Conservation (phyloP, 2,329 filamentous ascomycete genomes). For the Phialophora chinensis region DNA sequence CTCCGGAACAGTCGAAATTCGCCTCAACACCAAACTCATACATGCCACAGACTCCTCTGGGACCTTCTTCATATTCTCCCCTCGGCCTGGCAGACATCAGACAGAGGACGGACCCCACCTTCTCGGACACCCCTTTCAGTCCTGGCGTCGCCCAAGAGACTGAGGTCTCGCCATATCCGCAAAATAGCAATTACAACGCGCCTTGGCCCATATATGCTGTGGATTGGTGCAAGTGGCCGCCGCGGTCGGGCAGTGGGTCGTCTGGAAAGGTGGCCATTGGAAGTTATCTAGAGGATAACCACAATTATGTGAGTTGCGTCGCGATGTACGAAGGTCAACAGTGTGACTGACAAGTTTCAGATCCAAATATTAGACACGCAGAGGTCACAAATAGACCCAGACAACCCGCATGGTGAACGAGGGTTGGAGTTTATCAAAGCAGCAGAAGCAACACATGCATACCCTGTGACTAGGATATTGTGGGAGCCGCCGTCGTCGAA, state of each 20-base stretch:
- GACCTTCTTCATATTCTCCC: conserved; percentile 78
- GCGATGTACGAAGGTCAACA: neutral
- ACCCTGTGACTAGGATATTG: conserved; percentile 90
- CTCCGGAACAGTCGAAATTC: conserved; percentile 70
- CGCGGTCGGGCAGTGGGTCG: conserved; percentile 67
- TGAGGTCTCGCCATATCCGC: conserved; percentile 68
- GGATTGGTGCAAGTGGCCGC: conserved; percentile 99
- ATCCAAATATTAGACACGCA: conserved; percentile 97
- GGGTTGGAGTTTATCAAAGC: conserved; percentile 89
- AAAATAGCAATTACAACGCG: conserved; percentile 88
- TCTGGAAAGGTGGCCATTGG: conserved; percentile 93
- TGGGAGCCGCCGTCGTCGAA: conserved; percentile 96
- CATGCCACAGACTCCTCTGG: conserved; percentile 59
- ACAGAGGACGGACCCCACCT: conserved; percentile 79
- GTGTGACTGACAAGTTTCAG: conserved; percentile 52
- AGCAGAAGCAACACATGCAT: conserved; percentile 96
- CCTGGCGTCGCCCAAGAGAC: conserved; percentile 67
- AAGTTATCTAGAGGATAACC: conserved; percentile 95
- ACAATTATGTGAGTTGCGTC: conserved; percentile 78
- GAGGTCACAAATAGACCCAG: conserved; percentile 71
- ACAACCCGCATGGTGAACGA: conserved; percentile 73
- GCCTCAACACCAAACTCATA: conserved; percentile 56
- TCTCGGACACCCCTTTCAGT: conserved; percentile 73
- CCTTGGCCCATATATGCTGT: conserved; percentile 96
- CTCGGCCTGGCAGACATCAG: conserved; percentile 91